phyloP scores from a whole-genome alignment of 176 grass and related monocot genomes.

The Musa troglodytarum region DNA sequence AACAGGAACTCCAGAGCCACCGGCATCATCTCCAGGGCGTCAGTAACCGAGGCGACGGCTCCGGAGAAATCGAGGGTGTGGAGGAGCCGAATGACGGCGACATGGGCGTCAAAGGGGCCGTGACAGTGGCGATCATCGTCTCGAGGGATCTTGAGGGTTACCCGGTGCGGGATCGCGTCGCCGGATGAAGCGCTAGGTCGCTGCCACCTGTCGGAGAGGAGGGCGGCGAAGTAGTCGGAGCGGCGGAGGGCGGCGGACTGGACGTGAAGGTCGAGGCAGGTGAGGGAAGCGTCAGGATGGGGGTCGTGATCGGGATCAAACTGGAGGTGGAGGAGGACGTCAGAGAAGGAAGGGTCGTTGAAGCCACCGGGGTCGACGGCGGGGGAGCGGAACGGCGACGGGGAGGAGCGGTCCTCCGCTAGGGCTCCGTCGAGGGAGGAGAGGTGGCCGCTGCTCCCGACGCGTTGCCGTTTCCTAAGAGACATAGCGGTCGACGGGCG shows the following conservation, averaged over 20 bases:
- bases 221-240: constrained; percentile 1
- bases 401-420: not conserved
- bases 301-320: constrained; percentile 22
- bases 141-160: constrained; percentile 18
- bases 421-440: constrained; percentile 16
- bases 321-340: constrained; percentile 57
- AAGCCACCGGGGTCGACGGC: constrained; percentile 14
- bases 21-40: constrained; percentile 50
- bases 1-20: constrained; percentile 58
- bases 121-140: not conserved
- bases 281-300: not conserved
- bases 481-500: constrained; percentile 27
- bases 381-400: not conserved
- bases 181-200: not conserved
- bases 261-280: constrained; percentile 1
- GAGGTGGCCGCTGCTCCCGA: constrained; percentile 50
- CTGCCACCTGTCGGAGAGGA: constrained; percentile 11
- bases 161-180: not conserved
- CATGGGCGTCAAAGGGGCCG: constrained; percentile 43
- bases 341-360: constrained; percentile 42
- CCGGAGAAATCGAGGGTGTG: constrained; percentile 61
- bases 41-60: constrained; percentile 27
- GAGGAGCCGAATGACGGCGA: constrained; percentile 48
- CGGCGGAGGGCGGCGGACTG: not conserved
- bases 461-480: constrained; percentile 64